Conservation (phyloP, 2,329 filamentous ascomycete species). For the Zasmidium citrigriseum region DNA sequence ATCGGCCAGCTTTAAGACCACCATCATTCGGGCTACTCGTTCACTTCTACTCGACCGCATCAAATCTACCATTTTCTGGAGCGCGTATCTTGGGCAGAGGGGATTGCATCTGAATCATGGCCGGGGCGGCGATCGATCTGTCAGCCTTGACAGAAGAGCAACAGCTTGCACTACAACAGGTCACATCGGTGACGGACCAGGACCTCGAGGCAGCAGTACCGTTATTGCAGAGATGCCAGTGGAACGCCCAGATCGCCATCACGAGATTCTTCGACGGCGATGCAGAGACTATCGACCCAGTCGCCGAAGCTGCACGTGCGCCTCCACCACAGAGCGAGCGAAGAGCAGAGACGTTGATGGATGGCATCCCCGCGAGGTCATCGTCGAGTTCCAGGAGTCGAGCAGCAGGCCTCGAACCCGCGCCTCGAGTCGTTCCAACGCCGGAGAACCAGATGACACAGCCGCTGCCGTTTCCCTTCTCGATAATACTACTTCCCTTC, state of each 20-base stretch:
- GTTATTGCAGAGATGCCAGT: slow-evolving; percentile 81
- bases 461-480: slow-evolving; percentile 72
- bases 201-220: slow-evolving; percentile 74
- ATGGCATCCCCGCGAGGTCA: slow-evolving; percentile 47
- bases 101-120: neutral
- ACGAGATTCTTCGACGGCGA: slow-evolving; percentile 98
- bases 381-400: slow-evolving; percentile 19
- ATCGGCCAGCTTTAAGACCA: neutral
- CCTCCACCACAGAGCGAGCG: slow-evolving; percentile 64
- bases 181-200: slow-evolving; percentile 84
- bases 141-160: slow-evolving; percentile 73
- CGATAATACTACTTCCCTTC: slow-evolving; percentile 79
- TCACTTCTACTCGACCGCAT: neutral
- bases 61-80: neutral
- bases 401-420: slow-evolving; percentile 59
- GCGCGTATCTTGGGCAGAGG: neutral
- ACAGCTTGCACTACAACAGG: slow-evolving; percentile 83
- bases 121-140: slow-evolving; percentile 52
- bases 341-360: slow-evolving; percentile 70
- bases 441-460: slow-evolving; percentile 65
- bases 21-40: neutral
- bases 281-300: slow-evolving; percentile 77
- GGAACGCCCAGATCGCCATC: slow-evolving; percentile 97
- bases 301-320: slow-evolving; percentile 73
- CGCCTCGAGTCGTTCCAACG: slow-evolving; percentile 81